Conservation (phyloP, 345 rosid genomes). For the Melaleuca quinquenervia region DNA sequence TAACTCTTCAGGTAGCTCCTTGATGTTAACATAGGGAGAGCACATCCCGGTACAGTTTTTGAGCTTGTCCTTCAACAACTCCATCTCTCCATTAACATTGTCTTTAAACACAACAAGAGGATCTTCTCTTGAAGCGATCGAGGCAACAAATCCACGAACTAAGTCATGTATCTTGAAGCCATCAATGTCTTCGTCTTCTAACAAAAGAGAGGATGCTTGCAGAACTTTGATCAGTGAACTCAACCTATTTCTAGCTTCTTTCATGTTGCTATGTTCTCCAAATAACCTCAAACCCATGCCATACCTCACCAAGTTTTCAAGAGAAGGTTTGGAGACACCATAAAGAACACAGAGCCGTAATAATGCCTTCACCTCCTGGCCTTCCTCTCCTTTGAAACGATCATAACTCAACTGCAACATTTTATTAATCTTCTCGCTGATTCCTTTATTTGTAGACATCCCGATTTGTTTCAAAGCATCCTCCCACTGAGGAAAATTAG, state of each 20-base stretch:
- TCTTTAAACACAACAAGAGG: not conserved
- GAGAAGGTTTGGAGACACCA: not conserved
- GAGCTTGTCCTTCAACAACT: not conserved
- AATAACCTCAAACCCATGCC: rapidly evolving
- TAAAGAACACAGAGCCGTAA: not conserved
- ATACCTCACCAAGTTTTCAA: not conserved
- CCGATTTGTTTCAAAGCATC: rapidly evolving
- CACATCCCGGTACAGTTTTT: rapidly evolving
- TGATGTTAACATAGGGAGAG: not conserved
- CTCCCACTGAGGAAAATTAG: rapidly evolving
- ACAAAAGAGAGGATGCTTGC: not conserved
- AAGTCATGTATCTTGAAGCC: not conserved
- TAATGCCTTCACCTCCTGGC: rapidly evolving
- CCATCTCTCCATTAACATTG: rapidly evolving
- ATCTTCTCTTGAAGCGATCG: not conserved
- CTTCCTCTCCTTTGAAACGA: rapidly evolving
- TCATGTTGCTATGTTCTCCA: rapidly evolving
- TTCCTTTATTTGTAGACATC: rapidly evolving
- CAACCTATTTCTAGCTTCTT: not conserved
- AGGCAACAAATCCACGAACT: not conserved
- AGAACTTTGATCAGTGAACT: rapidly evolving
- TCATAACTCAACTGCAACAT: not conserved
- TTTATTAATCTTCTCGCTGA: rapidly evolving
- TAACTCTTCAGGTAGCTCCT: not conserved
- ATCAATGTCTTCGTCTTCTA: not conserved